A percentile compares a stretch with the other conserved stretches of the same genome.
phyloP scores from a whole-genome alignment of 345 rosid genomes.

The Eucalyptus camaldulensis region DNA sequence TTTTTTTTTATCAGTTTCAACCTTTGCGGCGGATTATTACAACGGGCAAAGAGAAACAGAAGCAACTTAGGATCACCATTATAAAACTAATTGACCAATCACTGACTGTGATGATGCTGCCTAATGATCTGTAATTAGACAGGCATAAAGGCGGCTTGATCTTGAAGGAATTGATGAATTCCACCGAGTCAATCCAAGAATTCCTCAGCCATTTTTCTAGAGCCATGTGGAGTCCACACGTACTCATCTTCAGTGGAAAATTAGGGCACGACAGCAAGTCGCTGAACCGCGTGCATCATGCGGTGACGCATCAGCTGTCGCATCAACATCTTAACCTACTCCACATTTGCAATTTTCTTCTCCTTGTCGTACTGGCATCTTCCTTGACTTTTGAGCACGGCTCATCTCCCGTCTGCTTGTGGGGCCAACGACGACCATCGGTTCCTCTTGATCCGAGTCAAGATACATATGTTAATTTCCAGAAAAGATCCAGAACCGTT shows the following conservation, averaged over 20 bases:
- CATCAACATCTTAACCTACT: neutral
- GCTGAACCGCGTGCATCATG: neutral
- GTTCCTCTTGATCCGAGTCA: neutral
- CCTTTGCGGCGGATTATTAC: neutral
- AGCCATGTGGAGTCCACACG: neutral
- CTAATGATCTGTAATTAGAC: neutral
- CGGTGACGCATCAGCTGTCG: neutral
- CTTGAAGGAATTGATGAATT: neutral
- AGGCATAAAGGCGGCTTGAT: neutral
- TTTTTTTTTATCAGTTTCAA: neutral
- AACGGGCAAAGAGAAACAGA: neutral
- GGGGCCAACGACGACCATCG: neutral
- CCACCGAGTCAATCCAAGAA: neutral
- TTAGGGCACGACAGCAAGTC: neutral
- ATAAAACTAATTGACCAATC: neutral
- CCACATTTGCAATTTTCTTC: neutral
- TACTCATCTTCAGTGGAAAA: neutral
- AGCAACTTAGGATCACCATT: neutral
- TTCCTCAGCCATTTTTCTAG: neutral
- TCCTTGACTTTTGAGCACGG: neutral
- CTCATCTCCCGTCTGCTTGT: neutral
- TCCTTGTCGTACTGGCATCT: neutral
- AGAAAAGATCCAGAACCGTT: neutral
- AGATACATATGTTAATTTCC: neutral
- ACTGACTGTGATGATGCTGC: neutral